phyloP scores from a whole-genome alignment of 169 alveolate genomes.

The Cryptosporidium parvum region DNA sequence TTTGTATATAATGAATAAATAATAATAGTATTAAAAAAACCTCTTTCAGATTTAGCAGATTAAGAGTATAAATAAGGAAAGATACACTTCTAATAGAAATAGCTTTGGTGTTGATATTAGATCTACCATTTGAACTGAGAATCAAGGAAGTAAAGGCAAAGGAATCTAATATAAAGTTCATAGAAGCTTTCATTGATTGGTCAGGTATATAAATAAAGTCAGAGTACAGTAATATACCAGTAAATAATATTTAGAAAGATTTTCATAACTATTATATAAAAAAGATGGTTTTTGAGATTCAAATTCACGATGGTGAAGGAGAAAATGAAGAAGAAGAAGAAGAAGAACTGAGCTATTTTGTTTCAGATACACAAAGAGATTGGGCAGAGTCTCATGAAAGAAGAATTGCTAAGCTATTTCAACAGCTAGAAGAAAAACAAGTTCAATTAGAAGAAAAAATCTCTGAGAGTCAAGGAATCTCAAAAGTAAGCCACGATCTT shows the following conservation, averaged over 20 bases:
- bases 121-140: not conserved
- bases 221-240: not conserved
- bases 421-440: not conserved
- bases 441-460: not conserved
- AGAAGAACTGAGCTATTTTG: not conserved
- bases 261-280: not conserved
- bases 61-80: not conserved
- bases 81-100: not conserved
- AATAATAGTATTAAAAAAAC: not conserved
- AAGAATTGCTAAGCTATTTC: constrained; percentile 3
- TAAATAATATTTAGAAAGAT: no score
- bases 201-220: not conserved
- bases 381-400: constrained; percentile 8
- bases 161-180: no score
- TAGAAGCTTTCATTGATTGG: not conserved
- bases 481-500: not conserved
- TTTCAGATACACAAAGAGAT: not conserved
- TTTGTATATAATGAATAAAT: not conserved
- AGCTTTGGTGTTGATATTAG: not conserved
- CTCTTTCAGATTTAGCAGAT: not conserved
- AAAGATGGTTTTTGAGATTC: constrained; percentile 25
- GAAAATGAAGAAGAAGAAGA: constrained; percentile 19
- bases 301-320: constrained; percentile 11
- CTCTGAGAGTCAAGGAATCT: not conserved
- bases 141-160: not conserved